Evolutionary conservation across 495 filamentous ascomycete species (phyloP).

Genomic region (Penicillium waksmanii): DNA sequence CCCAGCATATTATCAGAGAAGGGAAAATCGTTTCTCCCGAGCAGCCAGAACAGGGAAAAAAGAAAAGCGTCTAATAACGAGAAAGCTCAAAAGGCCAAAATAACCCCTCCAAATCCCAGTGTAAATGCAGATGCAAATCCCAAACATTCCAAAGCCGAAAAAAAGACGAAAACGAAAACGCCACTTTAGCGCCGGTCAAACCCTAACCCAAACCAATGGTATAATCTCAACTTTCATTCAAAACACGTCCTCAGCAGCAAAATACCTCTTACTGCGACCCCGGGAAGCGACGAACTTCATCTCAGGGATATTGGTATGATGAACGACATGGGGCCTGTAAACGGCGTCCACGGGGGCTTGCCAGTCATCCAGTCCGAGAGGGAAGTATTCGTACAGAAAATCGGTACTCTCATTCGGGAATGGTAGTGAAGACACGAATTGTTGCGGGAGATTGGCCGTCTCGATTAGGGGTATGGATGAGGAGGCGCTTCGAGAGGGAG

Average conservation of each 20-base stretch:
- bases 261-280: slow-evolving; percentile 80
- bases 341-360: slow-evolving; percentile 90
- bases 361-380: slow-evolving; percentile 87
- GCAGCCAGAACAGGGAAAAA: neutral
- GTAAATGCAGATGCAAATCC: slow-evolving; percentile 25
- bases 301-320: slow-evolving; percentile 82
- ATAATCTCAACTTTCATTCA: slow-evolving; percentile 18
- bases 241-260: slow-evolving; percentile 67
- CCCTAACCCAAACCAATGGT: neutral
- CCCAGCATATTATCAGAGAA: too few species aligned
- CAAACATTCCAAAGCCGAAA: slow-evolving; percentile 9
- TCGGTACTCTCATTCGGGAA: slow-evolving; percentile 76
- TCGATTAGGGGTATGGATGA: slow-evolving; percentile 43
- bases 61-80: neutral
- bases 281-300: slow-evolving; percentile 70
- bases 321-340: slow-evolving; percentile 90
- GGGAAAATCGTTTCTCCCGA: too few species aligned
- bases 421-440: slow-evolving; percentile 45
- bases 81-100: slow-evolving; percentile 1
- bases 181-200: slow-evolving; percentile 14
- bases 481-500: slow-evolving; percentile 35
- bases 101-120: slow-evolving; percentile 12
- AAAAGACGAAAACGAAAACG: slow-evolving; percentile 6
- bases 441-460: slow-evolving; percentile 42
- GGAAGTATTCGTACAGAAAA: slow-evolving; percentile 89